phyloP scores from a whole-genome alignment of 2,329 filamentous ascomycete genomes.

The Periconia macrospinosa region DNA sequence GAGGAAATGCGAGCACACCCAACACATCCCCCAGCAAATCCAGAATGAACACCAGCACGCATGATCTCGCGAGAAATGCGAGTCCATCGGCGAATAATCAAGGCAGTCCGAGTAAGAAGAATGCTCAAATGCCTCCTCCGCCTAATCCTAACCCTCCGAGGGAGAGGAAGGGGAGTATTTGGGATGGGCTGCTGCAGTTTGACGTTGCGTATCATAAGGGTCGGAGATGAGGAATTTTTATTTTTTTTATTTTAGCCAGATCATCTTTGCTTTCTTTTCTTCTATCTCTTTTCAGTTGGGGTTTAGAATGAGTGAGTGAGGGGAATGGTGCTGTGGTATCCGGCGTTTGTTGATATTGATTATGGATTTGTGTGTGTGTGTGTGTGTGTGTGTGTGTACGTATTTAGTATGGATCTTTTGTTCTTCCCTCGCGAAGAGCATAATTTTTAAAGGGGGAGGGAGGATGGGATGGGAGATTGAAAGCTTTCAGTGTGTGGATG shows the following conservation, averaged over 20 bases:
- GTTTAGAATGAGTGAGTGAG: too few relatives aligned
- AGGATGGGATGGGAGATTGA: too few relatives aligned
- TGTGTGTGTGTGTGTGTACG: too few relatives aligned
- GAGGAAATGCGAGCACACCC: constrained; percentile 4
- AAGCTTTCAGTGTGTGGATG: too few relatives aligned
- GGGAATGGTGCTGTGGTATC: too few relatives aligned
- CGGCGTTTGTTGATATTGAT: too few relatives aligned
- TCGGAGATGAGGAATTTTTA: constrained; percentile 22
- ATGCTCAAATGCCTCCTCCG: not conserved
- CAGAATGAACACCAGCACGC: constrained; percentile 16
- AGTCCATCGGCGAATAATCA: constrained; percentile 9
- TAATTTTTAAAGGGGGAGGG: too few relatives aligned
- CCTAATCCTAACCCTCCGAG: not conserved
- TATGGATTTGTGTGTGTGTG: too few relatives aligned
- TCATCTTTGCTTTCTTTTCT: not conserved
- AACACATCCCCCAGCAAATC: constrained; percentile 18
- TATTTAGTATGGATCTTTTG: too few relatives aligned
- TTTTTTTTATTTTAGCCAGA: not conserved
- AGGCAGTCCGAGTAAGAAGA: constrained; percentile 22
- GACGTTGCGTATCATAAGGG: constrained; percentile 43
- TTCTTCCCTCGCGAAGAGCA: too few relatives aligned
- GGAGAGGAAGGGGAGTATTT: constrained; percentile 36
- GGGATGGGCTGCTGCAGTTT: constrained; percentile 44
- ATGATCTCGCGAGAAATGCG: constrained; percentile 15
- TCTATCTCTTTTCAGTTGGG: not conserved